Evolutionary conservation across 345 rosid genomes (phyloP).

Genomic region (Eucalyptus erythrocorys): DNA sequence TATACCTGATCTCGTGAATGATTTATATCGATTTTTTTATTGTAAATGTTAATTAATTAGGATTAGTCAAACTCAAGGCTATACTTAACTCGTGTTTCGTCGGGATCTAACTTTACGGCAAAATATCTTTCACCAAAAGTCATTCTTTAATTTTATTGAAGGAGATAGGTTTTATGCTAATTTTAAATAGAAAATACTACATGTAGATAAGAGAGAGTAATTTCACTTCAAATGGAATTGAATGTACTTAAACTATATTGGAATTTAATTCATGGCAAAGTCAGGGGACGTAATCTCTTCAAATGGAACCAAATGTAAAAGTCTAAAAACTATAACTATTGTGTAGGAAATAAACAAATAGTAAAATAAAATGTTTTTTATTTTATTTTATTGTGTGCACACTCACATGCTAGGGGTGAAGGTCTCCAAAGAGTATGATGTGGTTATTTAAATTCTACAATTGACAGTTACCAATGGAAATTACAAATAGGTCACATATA

Average conservation of each 20-base stretch:
- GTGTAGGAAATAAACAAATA: background rate
- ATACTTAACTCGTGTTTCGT: background rate
- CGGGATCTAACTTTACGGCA: rapidly evolving
- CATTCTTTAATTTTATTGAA: too few relatives aligned
- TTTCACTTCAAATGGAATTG: background rate
- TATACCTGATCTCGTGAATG: background rate
- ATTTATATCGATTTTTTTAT: background rate
- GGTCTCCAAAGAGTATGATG: background rate
- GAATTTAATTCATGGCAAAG: too few relatives aligned
- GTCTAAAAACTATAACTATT: too few relatives aligned
- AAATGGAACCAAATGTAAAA: background rate
- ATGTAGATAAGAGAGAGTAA: too few relatives aligned
- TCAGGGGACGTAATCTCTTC: background rate
- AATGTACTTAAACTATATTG: background rate
- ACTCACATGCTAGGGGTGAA: rapidly evolving
- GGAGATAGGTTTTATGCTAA: background rate
- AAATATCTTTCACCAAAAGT: too few relatives aligned
- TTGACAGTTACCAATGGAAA: too few relatives aligned
- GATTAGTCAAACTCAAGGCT: background rate
- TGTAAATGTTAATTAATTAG: background rate
- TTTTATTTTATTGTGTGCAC: too few relatives aligned
- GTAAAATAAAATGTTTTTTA: too few relatives aligned
- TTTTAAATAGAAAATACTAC: background rate
- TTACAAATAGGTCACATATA: background rate
- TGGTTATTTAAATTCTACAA: too few relatives aligned